phyloP scores from a whole-genome alignment of 768 basidiomycete genomes.

The Naganishia friedmannii region DNA sequence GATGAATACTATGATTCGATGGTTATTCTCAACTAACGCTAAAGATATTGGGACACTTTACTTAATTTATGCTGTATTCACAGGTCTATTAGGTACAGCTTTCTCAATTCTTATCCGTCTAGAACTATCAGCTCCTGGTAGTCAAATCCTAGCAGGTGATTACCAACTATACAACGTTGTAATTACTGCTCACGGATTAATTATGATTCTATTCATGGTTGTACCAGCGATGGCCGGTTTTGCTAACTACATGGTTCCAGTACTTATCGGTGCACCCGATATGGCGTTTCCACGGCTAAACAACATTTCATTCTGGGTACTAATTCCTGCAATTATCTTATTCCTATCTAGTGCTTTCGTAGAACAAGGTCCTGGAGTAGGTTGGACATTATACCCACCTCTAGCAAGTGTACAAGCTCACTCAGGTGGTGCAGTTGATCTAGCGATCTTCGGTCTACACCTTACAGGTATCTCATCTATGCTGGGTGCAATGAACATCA shows the following conservation, averaged over 20 bases:
- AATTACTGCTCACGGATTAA: slow-evolving; percentile 22
- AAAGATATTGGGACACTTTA: slow-evolving; percentile 44
- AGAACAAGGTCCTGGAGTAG: slow-evolving; percentile 32
- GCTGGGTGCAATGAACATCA: slow-evolving; percentile 36
- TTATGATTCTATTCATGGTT: slow-evolving; percentile 23
- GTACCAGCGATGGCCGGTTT: slow-evolving; percentile 16
- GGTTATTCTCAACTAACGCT: slow-evolving; percentile 41
- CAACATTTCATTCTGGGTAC: slow-evolving; percentile 18
- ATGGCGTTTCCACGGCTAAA: slow-evolving; percentile 9
- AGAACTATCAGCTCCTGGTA: slow-evolving; percentile 41
- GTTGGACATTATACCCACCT: slow-evolving; percentile 34
- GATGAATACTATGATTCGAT: slow-evolving; percentile 30
- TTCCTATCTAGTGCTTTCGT: slow-evolving; percentile 35
- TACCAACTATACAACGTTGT: slow-evolving; percentile 24
- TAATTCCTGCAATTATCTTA: slow-evolving; percentile 31
- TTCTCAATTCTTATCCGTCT: slow-evolving; percentile 42
- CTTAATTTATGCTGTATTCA: slow-evolving; percentile 40
- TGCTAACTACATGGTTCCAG: slow-evolving; percentile 20
- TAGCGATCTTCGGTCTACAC: slow-evolving; percentile 38
- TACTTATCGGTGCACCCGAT: slow-evolving; percentile 13
- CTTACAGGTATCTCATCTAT: slow-evolving; percentile 28
- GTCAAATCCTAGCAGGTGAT: slow-evolving; percentile 24
- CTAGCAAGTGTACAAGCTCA: slow-evolving; percentile 38
- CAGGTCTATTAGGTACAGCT: slow-evolving; percentile 42
- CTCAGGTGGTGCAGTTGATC: slow-evolving; percentile 41